A percentile compares a stretch with the other conserved stretches of the same genome.
phyloP scores from a whole-genome alignment of 495 filamentous ascomycete genomes.

The Cercophora samala region DNA sequence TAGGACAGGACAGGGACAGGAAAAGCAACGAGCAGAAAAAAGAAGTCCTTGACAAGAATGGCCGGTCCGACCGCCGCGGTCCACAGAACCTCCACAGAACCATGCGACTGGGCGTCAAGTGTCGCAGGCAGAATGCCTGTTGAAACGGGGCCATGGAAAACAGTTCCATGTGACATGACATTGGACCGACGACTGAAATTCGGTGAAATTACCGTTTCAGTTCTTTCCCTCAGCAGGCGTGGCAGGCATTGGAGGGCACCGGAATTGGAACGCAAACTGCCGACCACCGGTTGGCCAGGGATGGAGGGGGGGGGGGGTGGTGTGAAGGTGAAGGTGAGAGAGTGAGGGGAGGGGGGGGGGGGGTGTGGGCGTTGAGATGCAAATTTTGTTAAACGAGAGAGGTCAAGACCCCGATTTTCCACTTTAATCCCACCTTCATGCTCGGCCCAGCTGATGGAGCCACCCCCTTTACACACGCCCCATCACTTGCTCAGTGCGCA shows the following conservation, averaged over 20 bases:
- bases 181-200: background rate
- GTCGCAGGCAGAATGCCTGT: background rate
- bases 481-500: too few relatives aligned
- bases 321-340: too few relatives aligned
- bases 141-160: background rate
- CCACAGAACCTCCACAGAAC: background rate
- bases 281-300: background rate
- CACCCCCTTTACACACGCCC: too few relatives aligned
- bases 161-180: background rate
- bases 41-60: background rate
- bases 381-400: background rate
- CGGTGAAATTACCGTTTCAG: background rate
- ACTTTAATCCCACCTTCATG: background rate
- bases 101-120: background rate
- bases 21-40: background rate
- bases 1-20: background rate
- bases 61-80: slow-evolving; percentile 1
- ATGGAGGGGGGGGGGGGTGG: too few relatives aligned
- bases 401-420: background rate
- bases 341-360: too few relatives aligned
- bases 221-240: background rate
- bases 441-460: too few relatives aligned
- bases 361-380: background rate
- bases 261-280: background rate
- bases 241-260: background rate